These are phyloP conservation scores for Amanita inopinata DNA, from an alignment of 768 basidiomycete species.

Conservation along the genomic window DNA sequence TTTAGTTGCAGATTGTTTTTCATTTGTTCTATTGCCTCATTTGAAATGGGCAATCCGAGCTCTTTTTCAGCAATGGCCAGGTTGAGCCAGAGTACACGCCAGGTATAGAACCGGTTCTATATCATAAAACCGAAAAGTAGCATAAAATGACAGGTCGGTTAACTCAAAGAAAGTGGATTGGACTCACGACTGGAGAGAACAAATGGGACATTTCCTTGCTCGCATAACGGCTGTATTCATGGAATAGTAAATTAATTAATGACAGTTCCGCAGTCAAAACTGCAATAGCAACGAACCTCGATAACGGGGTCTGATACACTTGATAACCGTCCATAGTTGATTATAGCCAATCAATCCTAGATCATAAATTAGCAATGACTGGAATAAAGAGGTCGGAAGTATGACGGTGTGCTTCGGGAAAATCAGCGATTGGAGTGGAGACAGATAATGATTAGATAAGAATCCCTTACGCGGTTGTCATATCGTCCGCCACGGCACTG, in stretches of 20 bases:
- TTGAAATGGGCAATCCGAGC: constrained; percentile 82
- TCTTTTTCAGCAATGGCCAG: constrained; percentile 96
- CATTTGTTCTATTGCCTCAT: constrained; percentile 93
- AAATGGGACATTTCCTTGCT: constrained; percentile 98
- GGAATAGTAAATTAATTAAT: neutral
- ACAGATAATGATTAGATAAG: no score
- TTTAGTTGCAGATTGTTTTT: constrained; percentile 83
- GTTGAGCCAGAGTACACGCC: constrained; percentile 93
- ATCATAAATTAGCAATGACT: neutral
- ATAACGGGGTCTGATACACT: constrained; percentile 9
- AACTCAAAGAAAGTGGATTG: neutral
- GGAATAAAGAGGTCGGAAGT: no score
- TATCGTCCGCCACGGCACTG: no score
- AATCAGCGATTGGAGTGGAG: no score
- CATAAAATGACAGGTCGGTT: neutral
- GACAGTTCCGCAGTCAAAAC: neutral
- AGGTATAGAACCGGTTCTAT: constrained; percentile 91
- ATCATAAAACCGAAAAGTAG: neutral
- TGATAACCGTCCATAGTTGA: constrained; percentile 8
- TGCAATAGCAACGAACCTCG: constrained; percentile 1
- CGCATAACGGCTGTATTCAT: constrained; percentile 77
- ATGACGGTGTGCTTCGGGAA: no score
- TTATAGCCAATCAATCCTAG: neutral
- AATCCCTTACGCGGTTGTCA: no score
- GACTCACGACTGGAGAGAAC: constrained; percentile 83